These are phyloP conservation scores for Ziziphus jujuba DNA, from an alignment of 306 rosid genomes.

Conservation along the genomic window DNA sequence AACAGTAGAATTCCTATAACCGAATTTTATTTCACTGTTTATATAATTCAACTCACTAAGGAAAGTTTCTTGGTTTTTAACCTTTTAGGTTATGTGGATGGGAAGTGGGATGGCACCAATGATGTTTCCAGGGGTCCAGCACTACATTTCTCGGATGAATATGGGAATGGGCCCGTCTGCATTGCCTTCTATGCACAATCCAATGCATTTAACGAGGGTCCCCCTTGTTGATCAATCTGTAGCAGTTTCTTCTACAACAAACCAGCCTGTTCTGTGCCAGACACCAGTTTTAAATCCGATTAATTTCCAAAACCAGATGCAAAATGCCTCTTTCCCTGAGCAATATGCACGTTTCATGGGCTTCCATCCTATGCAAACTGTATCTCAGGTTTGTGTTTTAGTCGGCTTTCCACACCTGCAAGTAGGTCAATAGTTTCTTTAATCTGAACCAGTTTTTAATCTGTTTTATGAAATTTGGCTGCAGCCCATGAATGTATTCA, in stretches of 20 bases:
- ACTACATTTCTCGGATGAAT: slow-evolving; percentile 59
- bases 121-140: slow-evolving; percentile 78
- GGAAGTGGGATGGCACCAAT: slow-evolving; percentile 77
- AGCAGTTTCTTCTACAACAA: slow-evolving; percentile 43
- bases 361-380: slow-evolving; percentile 65
- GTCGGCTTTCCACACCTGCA: slow-evolving; percentile 6
- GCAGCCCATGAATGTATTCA: slow-evolving; percentile 60
- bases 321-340: slow-evolving; percentile 57
- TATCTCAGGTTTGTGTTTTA: slow-evolving; percentile 55
- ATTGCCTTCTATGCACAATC: slow-evolving; percentile 54
- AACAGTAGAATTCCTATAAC: slow-evolving; percentile 1
- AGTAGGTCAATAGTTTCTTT: background rate
- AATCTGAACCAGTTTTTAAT: background rate
- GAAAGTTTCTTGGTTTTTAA: background rate
- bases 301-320: slow-evolving; percentile 65
- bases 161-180: slow-evolving; percentile 55
- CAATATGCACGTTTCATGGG: slow-evolving; percentile 66
- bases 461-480: slow-evolving; percentile 1
- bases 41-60: slow-evolving; percentile 11
- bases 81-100: slow-evolving; percentile 79
- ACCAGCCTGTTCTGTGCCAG: slow-evolving; percentile 54
- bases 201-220: slow-evolving; percentile 50
- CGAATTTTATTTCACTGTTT: slow-evolving; percentile 15
- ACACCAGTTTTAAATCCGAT: slow-evolving; percentile 50
- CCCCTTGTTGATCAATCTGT: slow-evolving; percentile 50